Percentiles rank a stretch among this genome's conserved stretches.
phyloP scores from a whole-genome alignment of 495 filamentous ascomycete genomes.

The Hyaloscypha variabilis region DNA sequence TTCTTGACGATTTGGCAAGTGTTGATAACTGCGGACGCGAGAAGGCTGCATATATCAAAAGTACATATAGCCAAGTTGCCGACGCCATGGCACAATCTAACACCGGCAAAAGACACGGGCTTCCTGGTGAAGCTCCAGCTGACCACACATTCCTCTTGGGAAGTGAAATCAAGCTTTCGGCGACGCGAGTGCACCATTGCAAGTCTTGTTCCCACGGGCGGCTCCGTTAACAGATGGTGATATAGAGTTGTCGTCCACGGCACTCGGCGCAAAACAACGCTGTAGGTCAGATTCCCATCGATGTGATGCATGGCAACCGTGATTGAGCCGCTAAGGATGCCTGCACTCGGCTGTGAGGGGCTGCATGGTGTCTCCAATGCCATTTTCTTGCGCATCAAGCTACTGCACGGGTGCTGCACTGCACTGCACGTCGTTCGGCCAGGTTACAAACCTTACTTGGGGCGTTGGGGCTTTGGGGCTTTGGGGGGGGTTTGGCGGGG shows the following conservation, averaged over 20 bases:
- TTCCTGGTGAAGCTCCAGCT: neutral
- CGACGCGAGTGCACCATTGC: neutral
- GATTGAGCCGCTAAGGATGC: neutral
- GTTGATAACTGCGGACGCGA: neutral
- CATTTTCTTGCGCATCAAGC: neutral
- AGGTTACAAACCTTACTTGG: neutral
- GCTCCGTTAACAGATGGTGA: neutral
- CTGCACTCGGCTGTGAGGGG: neutral
- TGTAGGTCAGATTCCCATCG: neutral
- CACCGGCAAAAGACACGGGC: neutral
- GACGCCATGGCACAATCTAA: neutral
- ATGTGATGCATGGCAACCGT: neutral
- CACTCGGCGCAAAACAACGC: neutral
- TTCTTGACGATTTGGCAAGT: neutral
- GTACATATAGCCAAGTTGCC: neutral
- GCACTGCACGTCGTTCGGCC: neutral
- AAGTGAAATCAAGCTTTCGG: slow-evolving; percentile 2
- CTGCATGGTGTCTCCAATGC: neutral
- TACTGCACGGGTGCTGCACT: neutral
- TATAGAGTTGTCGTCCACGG: neutral
- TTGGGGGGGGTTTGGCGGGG: neutral
- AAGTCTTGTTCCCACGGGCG: neutral
- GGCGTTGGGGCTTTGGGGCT: neutral
- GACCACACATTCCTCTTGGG: neutral
- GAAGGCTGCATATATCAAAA: slow-evolving; percentile 4